Conservation (phyloP, 768 basidiomycete genomes). For the Phaeotremella fagi region DNA sequence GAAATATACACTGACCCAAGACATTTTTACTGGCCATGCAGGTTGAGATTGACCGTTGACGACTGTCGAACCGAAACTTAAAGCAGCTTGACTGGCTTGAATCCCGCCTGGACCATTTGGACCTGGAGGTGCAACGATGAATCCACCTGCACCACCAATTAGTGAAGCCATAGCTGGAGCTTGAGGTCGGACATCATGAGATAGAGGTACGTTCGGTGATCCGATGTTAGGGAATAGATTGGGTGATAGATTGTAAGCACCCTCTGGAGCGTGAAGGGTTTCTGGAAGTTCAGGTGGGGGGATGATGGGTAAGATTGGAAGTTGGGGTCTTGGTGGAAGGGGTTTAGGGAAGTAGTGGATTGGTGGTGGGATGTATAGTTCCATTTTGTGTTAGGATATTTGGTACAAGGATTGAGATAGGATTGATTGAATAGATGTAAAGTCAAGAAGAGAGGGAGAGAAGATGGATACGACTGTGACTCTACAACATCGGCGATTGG, state of each 20-base stretch:
- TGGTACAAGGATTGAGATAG: too few species aligned
- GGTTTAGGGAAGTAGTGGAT: conserved; percentile 29
- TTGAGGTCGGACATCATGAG: conserved; percentile 13
- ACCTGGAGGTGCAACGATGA: conserved; percentile 22
- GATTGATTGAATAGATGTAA: too few species aligned
- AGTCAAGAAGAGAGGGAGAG: too few species aligned
- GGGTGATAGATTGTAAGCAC: conserved; percentile 29
- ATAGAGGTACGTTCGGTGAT: conserved; percentile 21
- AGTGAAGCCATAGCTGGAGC: conserved; percentile 8
- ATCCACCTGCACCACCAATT: conserved; percentile 31
- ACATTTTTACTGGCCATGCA: conserved; percentile 34
- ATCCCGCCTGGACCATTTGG: conserved; percentile 6
- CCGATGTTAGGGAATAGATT: conserved; percentile 33
- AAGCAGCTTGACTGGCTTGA: conserved; percentile 18
- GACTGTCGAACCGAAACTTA: conserved; percentile 32
- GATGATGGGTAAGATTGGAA: conserved; percentile 39
- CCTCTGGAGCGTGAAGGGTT: conserved; percentile 39
- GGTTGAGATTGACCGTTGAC: conserved; percentile 39
- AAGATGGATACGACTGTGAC: too few species aligned
- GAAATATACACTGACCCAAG: conserved; percentile 40
- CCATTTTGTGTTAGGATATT: too few species aligned
- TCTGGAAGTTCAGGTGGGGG: conserved; percentile 37
- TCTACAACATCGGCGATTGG: too few species aligned
- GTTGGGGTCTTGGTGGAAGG: conserved; percentile 34
- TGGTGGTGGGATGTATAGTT: conserved; percentile 42